Evolutionary conservation across 441 rosid species (phyloP).

Genomic region (Capsella rubella): DNA sequence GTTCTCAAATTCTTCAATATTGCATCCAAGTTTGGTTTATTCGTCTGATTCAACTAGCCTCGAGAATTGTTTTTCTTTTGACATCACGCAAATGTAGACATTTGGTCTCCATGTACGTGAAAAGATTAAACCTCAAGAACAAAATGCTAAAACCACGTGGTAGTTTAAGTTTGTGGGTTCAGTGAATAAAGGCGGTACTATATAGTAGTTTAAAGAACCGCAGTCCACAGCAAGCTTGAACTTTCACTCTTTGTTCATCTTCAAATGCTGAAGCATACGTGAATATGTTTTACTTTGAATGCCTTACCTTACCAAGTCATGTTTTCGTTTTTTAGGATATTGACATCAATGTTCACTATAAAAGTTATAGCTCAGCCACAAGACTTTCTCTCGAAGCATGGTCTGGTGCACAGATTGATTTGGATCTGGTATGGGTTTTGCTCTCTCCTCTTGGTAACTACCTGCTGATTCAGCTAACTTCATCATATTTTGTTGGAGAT

Average conservation of each 20-base stretch:
- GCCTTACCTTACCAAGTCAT: slow-evolving; percentile 31
- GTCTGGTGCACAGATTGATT: slow-evolving; percentile 84
- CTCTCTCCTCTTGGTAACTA: slow-evolving; percentile 15
- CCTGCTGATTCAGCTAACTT: slow-evolving; percentile 14
- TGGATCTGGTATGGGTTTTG: slow-evolving; percentile 71
- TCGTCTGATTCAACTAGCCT: slow-evolving; percentile 7
- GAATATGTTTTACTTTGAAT: slow-evolving; percentile 12
- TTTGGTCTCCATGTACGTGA: slow-evolving; percentile 14
- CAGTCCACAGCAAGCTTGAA: slow-evolving; percentile 1
- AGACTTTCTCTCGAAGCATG: slow-evolving; percentile 86
- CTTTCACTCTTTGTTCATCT: slow-evolving; percentile 25
- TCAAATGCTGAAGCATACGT: slow-evolving; percentile 14
- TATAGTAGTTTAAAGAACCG: neutral
- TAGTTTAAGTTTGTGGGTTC: neutral
- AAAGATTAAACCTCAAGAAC: slow-evolving; percentile 3
- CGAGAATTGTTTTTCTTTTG: neutral
- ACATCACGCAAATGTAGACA: neutral
- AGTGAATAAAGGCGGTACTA: neutral
- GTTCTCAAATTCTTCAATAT: neutral
- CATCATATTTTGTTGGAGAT: neutral
- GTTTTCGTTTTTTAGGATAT: slow-evolving; percentile 59
- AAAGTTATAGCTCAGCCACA: slow-evolving; percentile 69
- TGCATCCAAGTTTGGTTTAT: neutral
- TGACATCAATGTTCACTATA: slow-evolving; percentile 74
- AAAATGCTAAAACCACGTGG: neutral